Evolutionary conservation across 108 stramenopile species (phyloP).

Genomic region (Conticribra weissflogii): DNA sequence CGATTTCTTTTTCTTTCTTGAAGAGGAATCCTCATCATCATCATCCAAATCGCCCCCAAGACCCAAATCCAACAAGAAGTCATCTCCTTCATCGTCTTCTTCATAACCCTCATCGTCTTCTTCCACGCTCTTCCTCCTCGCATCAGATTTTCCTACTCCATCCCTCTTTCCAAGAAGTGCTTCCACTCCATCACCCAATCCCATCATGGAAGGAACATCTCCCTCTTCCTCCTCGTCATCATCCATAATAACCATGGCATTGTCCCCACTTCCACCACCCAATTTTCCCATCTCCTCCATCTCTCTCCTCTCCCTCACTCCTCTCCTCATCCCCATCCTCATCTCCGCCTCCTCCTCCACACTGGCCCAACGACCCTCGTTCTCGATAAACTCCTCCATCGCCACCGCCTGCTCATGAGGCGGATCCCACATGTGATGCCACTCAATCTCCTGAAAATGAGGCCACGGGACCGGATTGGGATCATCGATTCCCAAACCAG

Average conservation of each 20-base stretch:
- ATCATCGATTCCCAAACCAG: conserved; percentile 67
- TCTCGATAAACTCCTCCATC: conserved; percentile 88
- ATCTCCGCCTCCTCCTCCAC: conserved; percentile 86
- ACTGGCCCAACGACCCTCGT: conserved; percentile 79
- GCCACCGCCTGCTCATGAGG: conserved; percentile 76
- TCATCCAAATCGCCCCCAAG: conserved; percentile 70
- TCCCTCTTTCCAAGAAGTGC: conserved; percentile 47
- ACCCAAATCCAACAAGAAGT: conserved; percentile 71
- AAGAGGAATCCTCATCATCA: conserved; percentile 43
- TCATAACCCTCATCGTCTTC: conserved; percentile 32
- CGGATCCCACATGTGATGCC: conserved; percentile 88
- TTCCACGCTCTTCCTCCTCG: conserved; percentile 39
- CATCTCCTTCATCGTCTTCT: conserved; percentile 60
- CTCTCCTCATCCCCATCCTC: conserved; percentile 73
- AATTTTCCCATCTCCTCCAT: conserved; percentile 71
- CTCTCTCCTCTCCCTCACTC: conserved; percentile 72
- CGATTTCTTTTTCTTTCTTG: background rate
- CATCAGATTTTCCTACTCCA: conserved; percentile 33
- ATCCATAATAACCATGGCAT: conserved; percentile 71
- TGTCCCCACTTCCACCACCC: conserved; percentile 34
- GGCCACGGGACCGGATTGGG: conserved; percentile 92
- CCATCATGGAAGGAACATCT: conserved; percentile 62
- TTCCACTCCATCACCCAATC: conserved; percentile 69
- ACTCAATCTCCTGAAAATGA: conserved; percentile 90
- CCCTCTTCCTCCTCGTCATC: conserved; percentile 77